These are phyloP conservation scores for Mrakia blollopis DNA, from an alignment of 768 basidiomycete species.

Conservation along the genomic window DNA sequence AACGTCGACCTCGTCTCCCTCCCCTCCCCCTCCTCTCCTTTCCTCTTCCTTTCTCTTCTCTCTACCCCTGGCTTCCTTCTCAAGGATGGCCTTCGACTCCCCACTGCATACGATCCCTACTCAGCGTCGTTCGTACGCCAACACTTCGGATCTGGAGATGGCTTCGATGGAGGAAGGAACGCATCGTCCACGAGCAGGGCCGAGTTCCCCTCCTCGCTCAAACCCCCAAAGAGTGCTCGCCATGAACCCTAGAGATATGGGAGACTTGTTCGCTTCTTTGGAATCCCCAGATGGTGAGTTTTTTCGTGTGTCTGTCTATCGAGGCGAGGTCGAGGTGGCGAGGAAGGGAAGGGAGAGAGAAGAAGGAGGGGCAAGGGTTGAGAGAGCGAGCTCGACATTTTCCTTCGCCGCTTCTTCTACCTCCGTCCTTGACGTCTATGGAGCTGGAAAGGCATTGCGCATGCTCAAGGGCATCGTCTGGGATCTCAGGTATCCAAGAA, in stretches of 20 bases:
- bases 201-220: not conserved
- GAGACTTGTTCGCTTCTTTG: not conserved
- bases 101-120: conserved; percentile 4
- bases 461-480: no score
- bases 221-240: no score
- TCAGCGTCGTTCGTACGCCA: conserved; percentile 4
- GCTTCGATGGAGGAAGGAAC: conserved; percentile 12
- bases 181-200: not conserved
- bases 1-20: not conserved
- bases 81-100: conserved; percentile 12
- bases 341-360: not conserved
- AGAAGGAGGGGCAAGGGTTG: not conserved
- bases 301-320: not conserved
- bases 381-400: not conserved
- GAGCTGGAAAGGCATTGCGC: no score
- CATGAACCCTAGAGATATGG: not conserved
- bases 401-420: not conserved
- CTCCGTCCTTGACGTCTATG: no score
- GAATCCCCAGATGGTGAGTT: not conserved
- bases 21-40: not conserved
- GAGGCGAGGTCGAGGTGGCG: not conserved
- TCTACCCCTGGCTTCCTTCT: not conserved
- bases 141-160: not conserved
- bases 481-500: no score
- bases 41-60: not conserved